These are phyloP conservation scores for Xylaria sp. DNA, from an alignment of 2,329 filamentous ascomycete species.

Conservation along the genomic window DNA sequence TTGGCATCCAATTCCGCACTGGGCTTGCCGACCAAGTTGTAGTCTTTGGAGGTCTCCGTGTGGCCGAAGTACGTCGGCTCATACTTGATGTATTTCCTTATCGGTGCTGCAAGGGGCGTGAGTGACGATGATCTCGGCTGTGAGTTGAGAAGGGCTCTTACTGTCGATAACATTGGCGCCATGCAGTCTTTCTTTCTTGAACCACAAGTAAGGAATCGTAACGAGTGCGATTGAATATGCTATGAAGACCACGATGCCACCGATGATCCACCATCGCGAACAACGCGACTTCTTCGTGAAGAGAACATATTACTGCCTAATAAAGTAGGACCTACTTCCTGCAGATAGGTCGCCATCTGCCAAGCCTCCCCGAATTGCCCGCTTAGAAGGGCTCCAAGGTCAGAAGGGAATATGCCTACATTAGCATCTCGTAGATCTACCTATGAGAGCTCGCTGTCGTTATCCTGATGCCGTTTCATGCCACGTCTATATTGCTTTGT, in stretches of 20 bases:
- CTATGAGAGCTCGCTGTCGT: too few relatives aligned
- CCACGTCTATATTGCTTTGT: too few relatives aligned
- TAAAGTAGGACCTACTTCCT: too few relatives aligned
- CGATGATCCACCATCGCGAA: constrained; percentile 10
- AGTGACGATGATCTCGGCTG: neutral
- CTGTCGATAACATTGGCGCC: constrained; percentile 24
- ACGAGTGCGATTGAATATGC: constrained; percentile 20
- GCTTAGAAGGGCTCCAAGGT: too few relatives aligned
- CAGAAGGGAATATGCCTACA: too few relatives aligned
- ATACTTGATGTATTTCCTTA: constrained; percentile 20
- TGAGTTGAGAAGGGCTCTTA: constrained; percentile 4
- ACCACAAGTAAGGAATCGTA: constrained; percentile 18
- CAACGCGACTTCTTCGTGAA: constrained; percentile 6
- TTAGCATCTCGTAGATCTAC: too few relatives aligned
- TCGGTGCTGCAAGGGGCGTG: constrained; percentile 9
- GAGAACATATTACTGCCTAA: neutral
- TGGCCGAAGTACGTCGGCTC: constrained; percentile 21
- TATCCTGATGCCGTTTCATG: too few relatives aligned
- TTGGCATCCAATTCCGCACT: constrained; percentile 20
- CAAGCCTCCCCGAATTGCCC: too few relatives aligned
- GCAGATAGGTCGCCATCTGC: too few relatives aligned
- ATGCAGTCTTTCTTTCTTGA: constrained; percentile 21
- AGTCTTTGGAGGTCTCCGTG: constrained; percentile 20
- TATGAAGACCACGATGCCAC: constrained; percentile 11
- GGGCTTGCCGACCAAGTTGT: constrained; percentile 19